Conservation (phyloP, 2,329 filamentous ascomycete species). For the Clonostachys solani region DNA sequence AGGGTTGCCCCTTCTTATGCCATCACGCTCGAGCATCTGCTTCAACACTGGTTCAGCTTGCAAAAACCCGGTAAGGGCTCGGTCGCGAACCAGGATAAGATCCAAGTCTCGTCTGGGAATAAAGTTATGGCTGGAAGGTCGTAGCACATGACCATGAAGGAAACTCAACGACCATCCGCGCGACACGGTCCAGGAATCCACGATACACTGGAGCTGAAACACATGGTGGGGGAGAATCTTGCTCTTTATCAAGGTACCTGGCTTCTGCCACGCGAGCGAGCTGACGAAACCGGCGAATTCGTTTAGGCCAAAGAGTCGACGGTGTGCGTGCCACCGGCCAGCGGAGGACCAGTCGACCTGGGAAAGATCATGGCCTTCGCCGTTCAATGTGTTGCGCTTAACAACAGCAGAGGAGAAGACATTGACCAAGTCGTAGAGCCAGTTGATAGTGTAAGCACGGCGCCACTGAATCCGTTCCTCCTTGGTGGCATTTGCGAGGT, state of each 20-base stretch:
- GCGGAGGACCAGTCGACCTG: conserved; percentile 1
- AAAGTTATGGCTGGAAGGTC: conserved; percentile 9
- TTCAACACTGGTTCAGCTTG: too few relatives aligned
- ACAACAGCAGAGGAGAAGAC: conserved; percentile 29
- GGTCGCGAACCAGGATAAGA: background rate
- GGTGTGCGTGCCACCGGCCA: too few relatives aligned
- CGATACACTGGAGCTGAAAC: conserved; percentile 44
- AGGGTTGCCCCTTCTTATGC: background rate
- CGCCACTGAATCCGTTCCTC: conserved; percentile 38
- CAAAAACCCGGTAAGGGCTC: background rate
- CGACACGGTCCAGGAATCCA: conserved; percentile 39
- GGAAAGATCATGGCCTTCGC: conserved; percentile 35
- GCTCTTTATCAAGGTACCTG: conserved; percentile 24
- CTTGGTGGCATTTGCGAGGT: conserved; percentile 28
- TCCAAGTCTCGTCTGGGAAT: conserved; percentile 26
- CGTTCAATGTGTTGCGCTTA: conserved; percentile 22
- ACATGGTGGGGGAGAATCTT: conserved; percentile 41
- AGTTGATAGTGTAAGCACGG: conserved; percentile 42
- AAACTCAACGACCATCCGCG: conserved; percentile 32
- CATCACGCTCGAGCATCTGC: background rate
- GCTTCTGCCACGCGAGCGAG: conserved; percentile 38
- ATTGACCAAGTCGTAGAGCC: conserved; percentile 35
- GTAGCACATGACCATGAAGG: conserved; percentile 23
- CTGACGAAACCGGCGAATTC: conserved; percentile 22
- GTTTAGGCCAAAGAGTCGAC: too few relatives aligned